phyloP scores from a whole-genome alignment of 306 rosid genomes.

The Pterocarpus santalinus region DNA sequence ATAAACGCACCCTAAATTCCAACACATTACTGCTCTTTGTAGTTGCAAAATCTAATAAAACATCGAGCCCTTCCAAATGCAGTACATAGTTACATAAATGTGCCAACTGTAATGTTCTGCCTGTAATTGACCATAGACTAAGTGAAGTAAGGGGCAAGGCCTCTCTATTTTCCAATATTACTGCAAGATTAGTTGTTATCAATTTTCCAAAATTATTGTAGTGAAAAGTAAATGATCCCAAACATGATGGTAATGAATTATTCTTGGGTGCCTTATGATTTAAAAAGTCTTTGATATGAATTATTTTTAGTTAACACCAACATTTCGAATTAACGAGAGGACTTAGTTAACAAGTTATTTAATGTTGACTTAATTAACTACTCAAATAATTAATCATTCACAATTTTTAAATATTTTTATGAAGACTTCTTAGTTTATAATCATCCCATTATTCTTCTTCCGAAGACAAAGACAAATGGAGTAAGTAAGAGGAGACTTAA shows the following conservation, averaged over 20 bases:
- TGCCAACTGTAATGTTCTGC: background rate
- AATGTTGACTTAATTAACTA: constrained; percentile 21
- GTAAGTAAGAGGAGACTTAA: constrained; percentile 7
- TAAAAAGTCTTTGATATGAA: background rate
- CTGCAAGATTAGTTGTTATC: background rate
- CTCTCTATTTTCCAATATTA: background rate
- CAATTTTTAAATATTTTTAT: constrained; percentile 8
- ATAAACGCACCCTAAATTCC: too few relatives aligned
- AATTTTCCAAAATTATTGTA: constrained; percentile 6
- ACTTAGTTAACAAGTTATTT: background rate
- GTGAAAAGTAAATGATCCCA: background rate
- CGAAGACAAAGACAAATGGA: constrained; percentile 20
- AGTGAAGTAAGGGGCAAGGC: background rate
- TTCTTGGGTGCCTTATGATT: background rate
- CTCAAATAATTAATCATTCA: background rate
- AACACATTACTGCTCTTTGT: background rate
- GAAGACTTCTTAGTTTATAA: constrained; percentile 35
- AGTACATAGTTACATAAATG: constrained; percentile 1
- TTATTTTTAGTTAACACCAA: background rate
- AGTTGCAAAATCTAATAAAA: constrained; percentile 18
- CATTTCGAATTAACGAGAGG: background rate
- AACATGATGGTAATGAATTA: too few relatives aligned
- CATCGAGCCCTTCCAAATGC: background rate
- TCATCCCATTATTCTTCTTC: background rate
- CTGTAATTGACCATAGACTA: background rate